phyloP scores from a whole-genome alignment of 306 rosid genomes.

The Rubus parviflorus region DNA sequence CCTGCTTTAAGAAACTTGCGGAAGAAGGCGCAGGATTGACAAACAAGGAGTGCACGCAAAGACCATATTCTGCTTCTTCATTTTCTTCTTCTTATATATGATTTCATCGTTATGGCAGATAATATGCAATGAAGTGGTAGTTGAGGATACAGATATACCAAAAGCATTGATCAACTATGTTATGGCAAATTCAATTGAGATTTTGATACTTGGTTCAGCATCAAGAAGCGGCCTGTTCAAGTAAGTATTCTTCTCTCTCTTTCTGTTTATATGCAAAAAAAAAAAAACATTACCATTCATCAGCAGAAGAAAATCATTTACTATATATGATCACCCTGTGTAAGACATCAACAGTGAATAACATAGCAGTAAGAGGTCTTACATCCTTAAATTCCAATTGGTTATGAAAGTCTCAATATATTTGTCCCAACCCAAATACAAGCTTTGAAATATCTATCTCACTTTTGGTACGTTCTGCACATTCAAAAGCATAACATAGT shows the following conservation, averaged over 20 bases:
- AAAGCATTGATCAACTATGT: constrained; percentile 52
- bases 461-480: background rate
- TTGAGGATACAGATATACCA: constrained; percentile 53
- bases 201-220: constrained; percentile 70
- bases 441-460: too few relatives aligned
- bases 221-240: constrained; percentile 55
- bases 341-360: background rate
- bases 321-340: background rate
- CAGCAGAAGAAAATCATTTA: background rate
- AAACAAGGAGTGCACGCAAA: background rate
- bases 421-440: background rate
- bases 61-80: background rate
- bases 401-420: background rate
- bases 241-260: constrained; percentile 23
- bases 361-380: background rate
- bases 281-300: background rate
- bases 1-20: background rate
- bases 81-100: background rate
- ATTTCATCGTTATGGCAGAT: constrained; percentile 38
- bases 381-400: background rate
- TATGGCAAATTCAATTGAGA: constrained; percentile 36
- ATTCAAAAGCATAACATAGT: constrained; percentile 42
- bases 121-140: constrained; percentile 51
- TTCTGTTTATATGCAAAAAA: background rate
- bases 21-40: background rate